Evolutionary conservation across 2,329 filamentous ascomycete species (phyloP).

Genomic region (Alternaria tenuissima): DNA sequence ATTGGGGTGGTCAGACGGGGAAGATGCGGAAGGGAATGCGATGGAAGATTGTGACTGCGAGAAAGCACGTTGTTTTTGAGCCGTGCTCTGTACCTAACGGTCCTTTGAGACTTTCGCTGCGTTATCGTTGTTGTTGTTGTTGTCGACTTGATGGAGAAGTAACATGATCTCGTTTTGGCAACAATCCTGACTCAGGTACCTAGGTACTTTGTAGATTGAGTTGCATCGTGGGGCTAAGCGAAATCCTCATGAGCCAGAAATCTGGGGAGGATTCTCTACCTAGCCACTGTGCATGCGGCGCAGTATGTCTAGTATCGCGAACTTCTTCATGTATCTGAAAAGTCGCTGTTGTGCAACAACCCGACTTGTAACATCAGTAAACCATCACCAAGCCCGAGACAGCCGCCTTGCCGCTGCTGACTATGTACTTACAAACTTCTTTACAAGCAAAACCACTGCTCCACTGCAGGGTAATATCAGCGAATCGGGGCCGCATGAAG

Average conservation of each 20-base stretch:
- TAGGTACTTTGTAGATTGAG: neutral
- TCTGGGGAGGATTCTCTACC: neutral
- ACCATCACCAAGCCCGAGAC: neutral
- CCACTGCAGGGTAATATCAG: constrained; percentile 20
- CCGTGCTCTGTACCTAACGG: neutral
- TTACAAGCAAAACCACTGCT: constrained; percentile 19
- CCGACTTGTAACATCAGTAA: neutral
- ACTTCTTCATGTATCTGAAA: neutral
- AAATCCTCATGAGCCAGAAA: neutral
- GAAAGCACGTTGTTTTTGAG: neutral
- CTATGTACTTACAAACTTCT: constrained; percentile 27
- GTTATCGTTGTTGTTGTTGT: neutral
- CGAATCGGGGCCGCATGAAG: constrained; percentile 20
- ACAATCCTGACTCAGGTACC: neutral
- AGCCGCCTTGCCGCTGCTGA: constrained; percentile 14
- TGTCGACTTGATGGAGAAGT: neutral
- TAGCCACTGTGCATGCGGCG: neutral
- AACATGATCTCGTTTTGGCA: neutral
- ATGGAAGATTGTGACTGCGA: neutral
- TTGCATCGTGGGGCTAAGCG: neutral
- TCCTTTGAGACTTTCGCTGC: too few species aligned
- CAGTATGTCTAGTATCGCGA: neutral
- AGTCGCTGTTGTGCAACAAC: neutral
- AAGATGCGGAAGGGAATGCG: neutral
- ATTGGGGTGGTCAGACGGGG: neutral